Conservation (phyloP, 805 yeast genomes). For the Candida qinlingensis region DNA sequence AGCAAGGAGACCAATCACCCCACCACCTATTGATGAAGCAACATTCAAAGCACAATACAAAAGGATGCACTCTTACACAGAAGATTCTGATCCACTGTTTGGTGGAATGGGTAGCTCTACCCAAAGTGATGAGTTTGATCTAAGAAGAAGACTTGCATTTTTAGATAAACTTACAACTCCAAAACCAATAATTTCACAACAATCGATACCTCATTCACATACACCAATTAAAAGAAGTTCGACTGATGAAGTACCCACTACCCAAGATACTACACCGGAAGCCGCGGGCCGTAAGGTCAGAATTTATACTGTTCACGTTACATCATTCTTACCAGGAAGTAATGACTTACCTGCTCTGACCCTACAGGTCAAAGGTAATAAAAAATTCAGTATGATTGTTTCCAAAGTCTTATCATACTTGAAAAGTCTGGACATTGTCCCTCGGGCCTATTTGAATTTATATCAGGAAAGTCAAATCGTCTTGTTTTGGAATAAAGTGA, state of each 20-base stretch:
- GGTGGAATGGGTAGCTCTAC: not conserved
- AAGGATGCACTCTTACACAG: not conserved
- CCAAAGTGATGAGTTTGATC: not conserved
- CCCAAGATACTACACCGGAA: too few relatives aligned
- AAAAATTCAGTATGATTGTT: slow-evolving; percentile 13
- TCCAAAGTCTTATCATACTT: slow-evolving; percentile 12
- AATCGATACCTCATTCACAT: not conserved
- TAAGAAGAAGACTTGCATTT: not conserved
- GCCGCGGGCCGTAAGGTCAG: not conserved
- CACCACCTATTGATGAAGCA: slow-evolving; percentile 18
- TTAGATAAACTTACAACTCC: not conserved
- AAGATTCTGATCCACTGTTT: not conserved
- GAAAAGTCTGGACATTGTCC: not conserved
- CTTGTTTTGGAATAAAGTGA: slow-evolving; percentile 20
- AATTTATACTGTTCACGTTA: slow-evolving; percentile 11
- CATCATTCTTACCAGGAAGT: slow-evolving; percentile 21
- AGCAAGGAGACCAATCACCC: slow-evolving; percentile 9
- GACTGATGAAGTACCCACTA: too few relatives aligned
- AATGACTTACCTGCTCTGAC: not conserved
- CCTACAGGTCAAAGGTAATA: slow-evolving; percentile 16
- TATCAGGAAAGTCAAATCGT: slow-evolving; percentile 14
- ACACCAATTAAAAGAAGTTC: not conserved
- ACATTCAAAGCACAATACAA: not conserved
- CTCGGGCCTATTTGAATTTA: not conserved
- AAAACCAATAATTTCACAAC: not conserved